phyloP scores from a whole-genome alignment of 495 filamentous ascomycete species.

The Hypoxylon subgilvum region DNA sequence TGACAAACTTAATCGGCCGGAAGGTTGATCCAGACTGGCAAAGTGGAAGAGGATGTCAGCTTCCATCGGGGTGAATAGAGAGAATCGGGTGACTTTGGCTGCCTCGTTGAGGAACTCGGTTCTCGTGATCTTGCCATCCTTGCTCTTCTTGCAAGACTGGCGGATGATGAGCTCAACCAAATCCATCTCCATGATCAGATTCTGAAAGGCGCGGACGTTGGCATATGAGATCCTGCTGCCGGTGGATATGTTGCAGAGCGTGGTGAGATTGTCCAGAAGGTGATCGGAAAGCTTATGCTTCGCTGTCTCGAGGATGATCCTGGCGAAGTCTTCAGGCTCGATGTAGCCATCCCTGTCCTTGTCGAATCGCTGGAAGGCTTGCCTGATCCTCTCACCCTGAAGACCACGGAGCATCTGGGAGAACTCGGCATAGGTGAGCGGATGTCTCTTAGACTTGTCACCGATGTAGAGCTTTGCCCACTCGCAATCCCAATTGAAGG shows the following conservation, averaged over 20 bases:
- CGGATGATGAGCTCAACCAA: slow-evolving; percentile 90
- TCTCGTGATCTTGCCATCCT: slow-evolving; percentile 89
- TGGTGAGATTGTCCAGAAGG: slow-evolving; percentile 88
- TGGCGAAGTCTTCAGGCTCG: slow-evolving; percentile 92
- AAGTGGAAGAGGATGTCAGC: slow-evolving; percentile 99
- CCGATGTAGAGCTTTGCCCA: slow-evolving; percentile 97
- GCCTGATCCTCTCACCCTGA: slow-evolving; percentile 92
- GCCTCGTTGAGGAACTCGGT: slow-evolving; percentile 96
- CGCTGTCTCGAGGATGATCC: slow-evolving; percentile 92
- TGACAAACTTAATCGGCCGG: slow-evolving; percentile 76
- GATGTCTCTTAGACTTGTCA: slow-evolving; percentile 78
- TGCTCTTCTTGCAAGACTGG: slow-evolving; percentile 80
- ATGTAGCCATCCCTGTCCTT: slow-evolving; percentile 97
- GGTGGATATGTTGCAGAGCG: slow-evolving; percentile 91
- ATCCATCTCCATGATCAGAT: slow-evolving; percentile 96
- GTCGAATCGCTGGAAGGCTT: slow-evolving; percentile 92
- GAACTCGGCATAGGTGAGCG: slow-evolving; percentile 95
- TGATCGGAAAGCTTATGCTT: slow-evolving; percentile 97
- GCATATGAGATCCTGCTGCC: slow-evolving; percentile 95
- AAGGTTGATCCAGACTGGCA: slow-evolving; percentile 86
- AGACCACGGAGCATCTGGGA: slow-evolving; percentile 96
- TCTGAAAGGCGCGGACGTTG: slow-evolving; percentile 96
- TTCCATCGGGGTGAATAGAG: slow-evolving; percentile 96
- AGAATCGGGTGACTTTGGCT: slow-evolving; percentile 85
- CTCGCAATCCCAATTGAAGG: slow-evolving; percentile 95